Base-by-base conservation (phyloP, 306 rosid species). In the Citrullus mucosospermus region DNA sequence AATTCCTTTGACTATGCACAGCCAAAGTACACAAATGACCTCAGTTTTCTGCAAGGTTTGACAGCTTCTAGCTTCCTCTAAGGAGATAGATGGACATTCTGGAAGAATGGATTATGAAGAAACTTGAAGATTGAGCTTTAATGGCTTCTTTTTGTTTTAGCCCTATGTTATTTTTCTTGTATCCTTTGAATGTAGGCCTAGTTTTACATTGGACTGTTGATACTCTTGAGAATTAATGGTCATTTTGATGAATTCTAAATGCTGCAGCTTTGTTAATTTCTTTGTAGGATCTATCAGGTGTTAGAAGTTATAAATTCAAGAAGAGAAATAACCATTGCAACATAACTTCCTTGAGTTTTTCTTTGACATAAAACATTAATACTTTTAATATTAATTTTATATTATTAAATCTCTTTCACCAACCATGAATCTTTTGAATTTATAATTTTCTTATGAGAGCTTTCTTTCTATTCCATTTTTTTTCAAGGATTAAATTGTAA, bases 91-190 rank as follows among this genome's bases (percentile, higher is more conserved):
- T 46, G 53, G 32, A 70, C 76, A 68, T 46, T 70, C 28, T 68
- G 44, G 18, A 70, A 43, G 57, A 70, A 44, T 76, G 83, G 17
- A 56, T 80, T 82, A 83, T 62, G 84, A 71, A 80, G 30, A 72
- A 81, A 78, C 82, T 86, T 78, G 82, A 80, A 74, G 59, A 78
- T 83, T 76, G 59, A 68, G 34, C 75, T 67, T 67, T 41, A 43
- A 20, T 67, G 53, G 32, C 74, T 67, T 39, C 50, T 67, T 67
- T 67, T 66, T 36, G 25, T 17, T 38, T 18, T 39, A 67, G 30
- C 32, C 16, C 6, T n/a, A 44, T 66, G 51, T 17, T 66, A 38
- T 39, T 18, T 48, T 17, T 66, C 15, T 38, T 66, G 72, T 9
- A 66, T 66, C 72, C 28, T 18, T 38, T 18, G 50, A 66, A 66